Base-by-base conservation (phyloP, 2,329 filamentous ascomycete species). In the Colletotrichum sp. region DNA sequence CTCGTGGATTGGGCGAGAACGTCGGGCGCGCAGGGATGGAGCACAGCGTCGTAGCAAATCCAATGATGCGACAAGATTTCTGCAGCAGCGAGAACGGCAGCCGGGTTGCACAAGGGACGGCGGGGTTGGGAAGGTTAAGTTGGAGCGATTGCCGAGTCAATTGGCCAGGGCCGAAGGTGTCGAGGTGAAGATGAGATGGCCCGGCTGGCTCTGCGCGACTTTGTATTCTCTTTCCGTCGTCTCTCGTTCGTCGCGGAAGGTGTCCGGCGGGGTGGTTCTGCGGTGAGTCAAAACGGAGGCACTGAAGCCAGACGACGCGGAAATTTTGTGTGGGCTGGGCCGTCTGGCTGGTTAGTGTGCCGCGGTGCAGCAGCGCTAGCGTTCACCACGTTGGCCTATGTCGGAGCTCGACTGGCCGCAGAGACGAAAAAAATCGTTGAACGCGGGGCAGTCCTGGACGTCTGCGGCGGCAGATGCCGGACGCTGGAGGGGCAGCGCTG, bases 351-450 rank as follows among this genome's bases (percentile, higher is more conserved):
- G 61, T 21, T 58, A 21, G 43, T 32, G 16, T 52, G 18, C 38
- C 10, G 43, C n/a, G 43, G 58, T 61, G 58, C 52, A 30, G 62
- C 62, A 61, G 38, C 69, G 58, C 63, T 61, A 72, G 52, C 70
- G 61, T n/a, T 61, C 30, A 61, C 18, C 59, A 62, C 75, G 68
- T 76, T 77, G 77, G 74, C 77, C 76, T 77, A 77, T 77, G 68
- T 77, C 77, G 77, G 77, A 78, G 77, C 71, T 74, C 65, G 66
- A 68, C 58, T 73, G 69, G 69, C 66, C 55, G 55, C 56, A 32
- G 30, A 73, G 30, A 32, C 58, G 18, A 61, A 32, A 58, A 52
- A 71, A 43, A 67, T 59, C 38, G 74, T 75, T 64, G 74, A 76
- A 75, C 74, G 74, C 75, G 75, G 75, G 75, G 75, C 73, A 76